Conservation (phyloP, 306 rosid genomes). For the Lablab purpureus region DNA sequence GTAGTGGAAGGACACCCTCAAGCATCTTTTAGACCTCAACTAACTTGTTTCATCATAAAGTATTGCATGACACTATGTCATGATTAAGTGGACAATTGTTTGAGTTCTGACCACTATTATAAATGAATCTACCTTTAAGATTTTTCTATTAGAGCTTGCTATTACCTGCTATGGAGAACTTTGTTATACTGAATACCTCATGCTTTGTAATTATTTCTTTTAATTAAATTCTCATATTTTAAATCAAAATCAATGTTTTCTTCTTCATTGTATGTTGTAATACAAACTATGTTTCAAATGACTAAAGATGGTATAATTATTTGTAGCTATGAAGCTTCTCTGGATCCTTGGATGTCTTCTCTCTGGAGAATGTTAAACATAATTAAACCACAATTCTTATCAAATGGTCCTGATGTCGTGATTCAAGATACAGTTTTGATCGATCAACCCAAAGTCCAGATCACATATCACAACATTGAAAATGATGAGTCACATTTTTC, state of each 20-base stretch:
- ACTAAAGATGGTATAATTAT: slow-evolving; percentile 36
- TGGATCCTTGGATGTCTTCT: slow-evolving; percentile 92
- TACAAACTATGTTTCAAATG: not conserved
- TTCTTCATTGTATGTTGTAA: not conserved
- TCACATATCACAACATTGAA: slow-evolving; percentile 64
- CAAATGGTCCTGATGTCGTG: slow-evolving; percentile 66
- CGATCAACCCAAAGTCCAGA: slow-evolving; percentile 71
- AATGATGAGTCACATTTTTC: slow-evolving; percentile 56
- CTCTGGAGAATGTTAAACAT: slow-evolving; percentile 69
- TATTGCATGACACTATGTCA: not conserved
- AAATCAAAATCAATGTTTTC: not conserved
- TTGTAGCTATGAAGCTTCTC: slow-evolving; percentile 87
- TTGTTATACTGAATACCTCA: slow-evolving; percentile 24
- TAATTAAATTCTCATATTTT: not conserved
- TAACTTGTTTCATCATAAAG: slow-evolving; percentile 1
- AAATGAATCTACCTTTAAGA: slow-evolving; percentile 18
- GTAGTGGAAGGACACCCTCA: not conserved
- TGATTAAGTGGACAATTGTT: not conserved
- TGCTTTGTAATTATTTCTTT: not conserved
- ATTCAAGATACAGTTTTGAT: slow-evolving; percentile 57
- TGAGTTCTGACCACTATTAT: not conserved
- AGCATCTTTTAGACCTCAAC: not conserved
- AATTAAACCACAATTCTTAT: slow-evolving; percentile 64
- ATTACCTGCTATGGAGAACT: slow-evolving; percentile 26
- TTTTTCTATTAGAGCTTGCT: slow-evolving; percentile 15